Percentiles rank a stretch among this genome's conserved stretches.
Conservation (phyloP, 345 rosid genomes). For the Populus alba region DNA sequence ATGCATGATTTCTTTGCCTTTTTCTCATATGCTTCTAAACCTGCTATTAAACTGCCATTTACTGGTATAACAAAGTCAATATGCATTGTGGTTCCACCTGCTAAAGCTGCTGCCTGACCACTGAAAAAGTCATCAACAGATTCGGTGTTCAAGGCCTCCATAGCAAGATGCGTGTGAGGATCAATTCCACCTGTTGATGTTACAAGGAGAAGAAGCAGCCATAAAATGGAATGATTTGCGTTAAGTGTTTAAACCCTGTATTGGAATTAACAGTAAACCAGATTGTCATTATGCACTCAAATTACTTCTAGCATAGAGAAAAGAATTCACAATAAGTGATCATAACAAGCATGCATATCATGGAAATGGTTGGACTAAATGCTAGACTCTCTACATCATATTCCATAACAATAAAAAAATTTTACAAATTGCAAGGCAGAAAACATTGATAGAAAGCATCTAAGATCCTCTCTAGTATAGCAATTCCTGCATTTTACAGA, state of each 20-base stretch:
- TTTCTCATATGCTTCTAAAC: constrained; percentile 63
- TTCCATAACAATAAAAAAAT: no score
- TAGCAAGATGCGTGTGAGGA: constrained; percentile 86
- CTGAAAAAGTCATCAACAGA: constrained; percentile 86
- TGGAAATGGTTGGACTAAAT: no score
- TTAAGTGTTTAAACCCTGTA: background rate
- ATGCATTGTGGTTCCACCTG: constrained; percentile 99
- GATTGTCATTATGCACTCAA: background rate
- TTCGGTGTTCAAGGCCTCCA: constrained; percentile 77
- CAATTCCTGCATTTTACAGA: background rate
- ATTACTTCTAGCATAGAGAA: background rate
- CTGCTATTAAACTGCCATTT: constrained; percentile 70
- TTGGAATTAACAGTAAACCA: background rate
- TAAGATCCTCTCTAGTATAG: background rate
- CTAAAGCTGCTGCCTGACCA: constrained; percentile 98
- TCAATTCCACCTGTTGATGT: constrained; percentile 78
- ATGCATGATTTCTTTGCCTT: constrained; percentile 74
- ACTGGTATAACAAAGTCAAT: constrained; percentile 90
- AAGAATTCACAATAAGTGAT: background rate
- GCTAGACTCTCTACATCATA: no score
- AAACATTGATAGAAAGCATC: background rate
- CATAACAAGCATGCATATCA: no score
- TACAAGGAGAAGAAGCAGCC: background rate
- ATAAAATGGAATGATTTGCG: background rate
- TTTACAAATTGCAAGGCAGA: background rate